Evolutionary conservation across 371 early-diverging fungal species (phyloP), one percentile per base, ranked within the genome.

Genomic region (Rhizopus delemar): DNA sequence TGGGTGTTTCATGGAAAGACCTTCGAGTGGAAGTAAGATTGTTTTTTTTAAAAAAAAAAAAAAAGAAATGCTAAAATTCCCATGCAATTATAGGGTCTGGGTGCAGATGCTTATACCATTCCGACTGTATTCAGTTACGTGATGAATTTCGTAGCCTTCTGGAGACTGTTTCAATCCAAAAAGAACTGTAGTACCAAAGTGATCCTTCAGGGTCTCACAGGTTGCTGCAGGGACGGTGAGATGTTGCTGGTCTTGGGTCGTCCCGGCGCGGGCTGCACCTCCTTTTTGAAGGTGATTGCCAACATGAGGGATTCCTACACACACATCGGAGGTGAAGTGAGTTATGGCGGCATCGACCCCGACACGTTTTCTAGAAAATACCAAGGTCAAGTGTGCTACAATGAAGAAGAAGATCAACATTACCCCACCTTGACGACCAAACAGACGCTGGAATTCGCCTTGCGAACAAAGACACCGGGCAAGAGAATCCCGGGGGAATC

Each of bases 201-300:
- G 0, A 83, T 90, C 49, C 65, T 88, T 7, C 65, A 81, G 41
- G 65, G 78, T n/a, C 59, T 82, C 48, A 78, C 80, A 35, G 90
- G 90, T 7, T 85, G 77, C 46, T 81, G 83, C 31, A 71, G 74
- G 15, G 85, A 84, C 9, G 88, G 88, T 8, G 88, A 90, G 63
- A 88, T 90, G 88, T 63, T 90, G 34, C 63, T 90, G 8, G 84
- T 90, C 1, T 76, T 90, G 6, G 90, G 90, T 4, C 78, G 86
- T 5, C 90, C 90, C 5, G 90, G 88, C 8, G 68, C 90, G 2
- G 90, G 90, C 22, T 87, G 88, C 56, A 86, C 87, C 4, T 85
- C 86, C 11, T 56, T 90, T 15, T 65, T 90, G 34, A 81, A 86
- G 7, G 80, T 87, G 9, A 74, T 90, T 4, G 80, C 88, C 28